These are phyloP conservation scores for Pilaira anomala DNA, from an alignment of 192 early-diverging fungal genomes.

Conservation along the genomic window DNA sequence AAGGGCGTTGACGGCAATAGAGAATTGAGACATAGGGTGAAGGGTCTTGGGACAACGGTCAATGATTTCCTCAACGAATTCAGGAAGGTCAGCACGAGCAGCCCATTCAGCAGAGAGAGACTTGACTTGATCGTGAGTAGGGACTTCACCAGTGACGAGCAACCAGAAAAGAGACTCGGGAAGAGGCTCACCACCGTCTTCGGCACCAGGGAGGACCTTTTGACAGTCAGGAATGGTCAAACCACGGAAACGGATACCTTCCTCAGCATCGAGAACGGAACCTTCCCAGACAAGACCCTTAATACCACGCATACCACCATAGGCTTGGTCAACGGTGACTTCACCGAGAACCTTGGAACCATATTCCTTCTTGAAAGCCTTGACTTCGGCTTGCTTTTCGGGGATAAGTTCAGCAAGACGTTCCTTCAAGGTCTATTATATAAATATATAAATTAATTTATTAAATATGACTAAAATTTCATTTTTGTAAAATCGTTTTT, in stretches of 20 bases:
- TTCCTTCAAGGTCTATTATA: conserved; percentile 81
- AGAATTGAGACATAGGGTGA: conserved; percentile 99
- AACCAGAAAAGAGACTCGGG: conserved; percentile 99
- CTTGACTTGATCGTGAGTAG: conserved; percentile 88
- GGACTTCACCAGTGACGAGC: conserved; percentile 95
- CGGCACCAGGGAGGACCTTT: conserved; percentile 82
- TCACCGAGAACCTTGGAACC: conserved; percentile 89
- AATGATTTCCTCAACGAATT: conserved; percentile 94
- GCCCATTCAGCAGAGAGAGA: conserved; percentile 94
- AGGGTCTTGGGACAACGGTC: conserved; percentile 98
- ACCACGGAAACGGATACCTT: conserved; percentile 98
- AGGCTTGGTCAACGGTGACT: conserved; percentile 96
- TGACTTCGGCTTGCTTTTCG: conserved; percentile 92
- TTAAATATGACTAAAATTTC: conserved; percentile 1
- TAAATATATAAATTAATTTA: neutral
- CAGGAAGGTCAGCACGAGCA: conserved; percentile 86
- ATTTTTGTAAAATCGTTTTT: too few relatives aligned
- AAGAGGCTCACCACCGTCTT: conserved; percentile 88
- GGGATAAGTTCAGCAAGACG: conserved; percentile 92
- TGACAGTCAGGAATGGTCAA: conserved; percentile 97
- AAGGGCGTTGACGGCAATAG: conserved; percentile 93
- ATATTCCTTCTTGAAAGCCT: conserved; percentile 89
- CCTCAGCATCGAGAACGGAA: conserved; percentile 95
- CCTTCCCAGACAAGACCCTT: conserved; percentile 99
- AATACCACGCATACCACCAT: conserved; percentile 99